Base-by-base conservation (phyloP, 257 asterid species). In the Lavandula angustifolia region DNA sequence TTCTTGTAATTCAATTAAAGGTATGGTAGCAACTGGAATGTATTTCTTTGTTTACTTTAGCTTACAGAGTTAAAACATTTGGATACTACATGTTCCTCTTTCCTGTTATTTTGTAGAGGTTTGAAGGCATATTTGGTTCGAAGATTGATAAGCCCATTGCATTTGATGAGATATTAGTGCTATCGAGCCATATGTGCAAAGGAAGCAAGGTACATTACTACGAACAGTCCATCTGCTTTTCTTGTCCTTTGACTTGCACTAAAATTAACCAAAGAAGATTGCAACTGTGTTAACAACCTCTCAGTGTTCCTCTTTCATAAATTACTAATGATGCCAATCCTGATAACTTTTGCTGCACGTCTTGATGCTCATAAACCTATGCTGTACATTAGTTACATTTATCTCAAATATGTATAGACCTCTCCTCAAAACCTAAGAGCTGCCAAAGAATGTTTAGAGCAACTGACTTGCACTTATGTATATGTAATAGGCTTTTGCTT, bases 1-100 rank as follows among this genome's bases (percentile, higher is more conserved):
- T 94, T 58, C 96, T 94, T 63, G 99, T 94, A 17, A 84, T 94
- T 73, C 99, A 94, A 80, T 80, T 94, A 69, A 94, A 94, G 99
- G 99, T 90, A 41, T 54, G 76, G 34, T 51, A 14, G 60, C 41
- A 53, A 35, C 35, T 64, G 58, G 62, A 51, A 48, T 42, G 12
- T 48, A 48, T 56, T 18, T 73, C 22, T 27, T 44, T 55, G 41
- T 64, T 62, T 48, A 51, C 1, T 52, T 49, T 73, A 55, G 33
- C 64, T 31, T 48, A 11, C 29, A 48, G 68, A 12, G 35, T 60
- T 63, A 9, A 33, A 34, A 35, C 37, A 53, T 69, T 51, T 35
- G 62, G 37, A 27, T 22, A 13, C 51, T 46, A 62, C 42, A 6
- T 44, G 31, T 64, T 59, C 17, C 52, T 38, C 4, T 22, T 22